These are phyloP conservation scores for Pseudozyma sp. DNA, from an alignment of 1,284 basidiomycete genomes.

Conservation along the genomic window DNA sequence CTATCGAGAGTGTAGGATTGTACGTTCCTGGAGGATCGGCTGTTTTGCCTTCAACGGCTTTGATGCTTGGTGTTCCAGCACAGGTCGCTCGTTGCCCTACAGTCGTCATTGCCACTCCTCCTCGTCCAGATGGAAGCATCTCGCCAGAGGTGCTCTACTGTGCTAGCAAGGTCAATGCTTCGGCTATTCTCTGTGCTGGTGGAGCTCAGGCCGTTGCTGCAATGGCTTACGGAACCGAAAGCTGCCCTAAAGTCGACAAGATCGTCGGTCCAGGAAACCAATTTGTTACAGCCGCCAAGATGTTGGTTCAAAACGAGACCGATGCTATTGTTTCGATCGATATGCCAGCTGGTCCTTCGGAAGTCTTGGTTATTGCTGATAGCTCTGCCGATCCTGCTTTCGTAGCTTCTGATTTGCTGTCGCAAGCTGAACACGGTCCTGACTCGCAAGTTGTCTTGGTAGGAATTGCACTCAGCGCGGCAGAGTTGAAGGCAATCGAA, in stretches of 20 bases:
- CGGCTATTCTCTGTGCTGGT: constrained; percentile 74
- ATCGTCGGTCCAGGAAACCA: constrained; percentile 99
- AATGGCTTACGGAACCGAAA: constrained; percentile 93
- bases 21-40: constrained; percentile 99
- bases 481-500: constrained; percentile 81
- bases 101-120: constrained; percentile 94
- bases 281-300: constrained; percentile 99
- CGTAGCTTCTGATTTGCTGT: constrained; percentile 94
- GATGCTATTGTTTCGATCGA: constrained; percentile 96
- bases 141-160: constrained; percentile 68
- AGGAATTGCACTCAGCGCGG: constrained; percentile 77
- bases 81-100: constrained; percentile 95
- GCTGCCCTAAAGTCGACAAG: constrained; percentile 97
- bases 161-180: constrained; percentile 60
- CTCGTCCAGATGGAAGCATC: constrained; percentile 72
- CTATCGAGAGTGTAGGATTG: constrained; percentile 93
- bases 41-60: constrained; percentile 92
- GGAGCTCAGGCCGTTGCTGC: constrained; percentile 98
- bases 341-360: constrained; percentile 96
- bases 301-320: constrained; percentile 99
- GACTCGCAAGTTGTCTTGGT: constrained; percentile 98
- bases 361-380: constrained; percentile 79
- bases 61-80: constrained; percentile 98
- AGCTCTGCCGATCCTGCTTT: constrained; percentile 85
- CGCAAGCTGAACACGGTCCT: constrained; percentile 94